A percentile compares a stretch with the other conserved stretches of the same genome.
Evolutionary conservation across 2,329 filamentous ascomycete species (phyloP).

Genomic region (Dryadomyces quercivorus): DNA sequence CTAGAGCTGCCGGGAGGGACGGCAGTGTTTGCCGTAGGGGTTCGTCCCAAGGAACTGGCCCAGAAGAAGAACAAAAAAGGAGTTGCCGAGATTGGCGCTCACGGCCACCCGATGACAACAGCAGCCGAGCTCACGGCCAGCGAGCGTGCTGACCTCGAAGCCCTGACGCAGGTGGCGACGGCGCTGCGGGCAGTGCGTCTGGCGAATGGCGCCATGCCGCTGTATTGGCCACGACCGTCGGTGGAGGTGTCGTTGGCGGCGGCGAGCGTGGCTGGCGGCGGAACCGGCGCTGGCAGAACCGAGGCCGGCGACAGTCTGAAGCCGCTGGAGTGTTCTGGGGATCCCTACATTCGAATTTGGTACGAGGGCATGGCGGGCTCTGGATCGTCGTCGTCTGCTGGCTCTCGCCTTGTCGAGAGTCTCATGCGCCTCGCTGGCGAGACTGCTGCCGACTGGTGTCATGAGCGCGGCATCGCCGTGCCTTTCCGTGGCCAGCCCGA

Average conservation of each 20-base stretch:
- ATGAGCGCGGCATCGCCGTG: conserved; percentile 42
- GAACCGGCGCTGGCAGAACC: background rate
- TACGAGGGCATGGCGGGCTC: conserved; percentile 14
- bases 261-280: conserved; percentile 7
- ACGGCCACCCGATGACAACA: conserved; percentile 30
- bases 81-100: conserved; percentile 1
- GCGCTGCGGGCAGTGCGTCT: conserved; percentile 31
- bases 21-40: conserved; percentile 23
- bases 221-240: conserved; percentile 29
- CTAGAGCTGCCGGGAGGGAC: conserved; percentile 4
- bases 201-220: conserved; percentile 35
- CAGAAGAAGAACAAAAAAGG: background rate
- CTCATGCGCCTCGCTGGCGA: conserved; percentile 52
- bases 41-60: conserved; percentile 10
- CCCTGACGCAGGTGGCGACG: conserved; percentile 34
- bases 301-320: conserved; percentile 10
- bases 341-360: conserved; percentile 37
- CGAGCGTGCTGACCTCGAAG: conserved; percentile 32
- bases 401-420: conserved; percentile 29
- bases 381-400: conserved; percentile 3
- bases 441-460: conserved; percentile 49
- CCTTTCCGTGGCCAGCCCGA: conserved; percentile 43
- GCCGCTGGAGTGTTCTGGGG: conserved; percentile 25
- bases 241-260: conserved; percentile 31
- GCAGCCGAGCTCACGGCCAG: conserved; percentile 27